Evolutionary conservation across 1,139 yeast genomes (phyloP), one percentile per base, ranked within the genome.

Genomic region (Blastobotrys serpentis): DNA sequence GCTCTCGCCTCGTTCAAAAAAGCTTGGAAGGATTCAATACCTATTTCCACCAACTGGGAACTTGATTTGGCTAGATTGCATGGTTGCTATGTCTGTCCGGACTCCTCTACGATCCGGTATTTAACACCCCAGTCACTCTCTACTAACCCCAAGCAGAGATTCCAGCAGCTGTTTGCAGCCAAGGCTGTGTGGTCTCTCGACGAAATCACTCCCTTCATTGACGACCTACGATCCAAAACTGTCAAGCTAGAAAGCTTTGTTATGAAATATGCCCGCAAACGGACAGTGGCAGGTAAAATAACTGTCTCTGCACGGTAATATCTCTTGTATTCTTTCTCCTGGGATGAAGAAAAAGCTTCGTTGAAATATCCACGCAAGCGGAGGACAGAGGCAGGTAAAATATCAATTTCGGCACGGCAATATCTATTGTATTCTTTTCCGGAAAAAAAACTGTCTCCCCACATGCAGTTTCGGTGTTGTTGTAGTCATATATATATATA

Each of bases 201-300:
- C 0, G 96, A 89, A 43, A 76, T 92, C 22, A 70, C 72, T 18
- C 96, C 96, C 1, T 86, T 79, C 57, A 71, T 90, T 4, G 69
- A 68, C 23, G 81, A 78, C 19, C 52, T 71, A 7, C 70, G 81
- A 48, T 75, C 76, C 1, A 69, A 74, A 34, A 78, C 77, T 1
- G 67, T 81, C 51, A 86, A 85, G 63, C 67, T 79, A 8, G 96
- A 88, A 48, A 76, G 78, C 46, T 78, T 86, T 54, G 75, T 88
- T 14, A 73, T 88, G 73, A 89, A 89, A 65, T 84, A 73, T 64
- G 95, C 94, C 1, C 77, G 79, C 56, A 82, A 82, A 66, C 81
- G 77, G 61, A 75, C 76, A 43, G 66, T 75, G 8, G 86, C 84
- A 1, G 77, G 75, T 56, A 73, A 72, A 42, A 54, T 63, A 1